phyloP scores from a whole-genome alignment of 768 basidiomycete species.

The Rhodosporidiobolus odoratus region DNA sequence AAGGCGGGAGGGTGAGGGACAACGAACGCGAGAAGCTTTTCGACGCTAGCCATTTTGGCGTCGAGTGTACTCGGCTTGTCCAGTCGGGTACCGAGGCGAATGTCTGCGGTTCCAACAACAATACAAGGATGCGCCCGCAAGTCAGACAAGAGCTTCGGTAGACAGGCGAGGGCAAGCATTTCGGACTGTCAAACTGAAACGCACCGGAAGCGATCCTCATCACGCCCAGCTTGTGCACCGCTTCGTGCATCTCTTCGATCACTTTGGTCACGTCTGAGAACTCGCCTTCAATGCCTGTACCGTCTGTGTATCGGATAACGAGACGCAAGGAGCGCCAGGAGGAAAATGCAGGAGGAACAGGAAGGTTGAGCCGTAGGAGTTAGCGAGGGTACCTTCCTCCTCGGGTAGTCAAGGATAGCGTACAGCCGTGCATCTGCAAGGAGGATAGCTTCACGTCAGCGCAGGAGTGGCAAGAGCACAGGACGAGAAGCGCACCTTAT shows the following conservation, averaged over 20 bases:
- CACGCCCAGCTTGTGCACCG: constrained; percentile 61
- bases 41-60: constrained; percentile 71
- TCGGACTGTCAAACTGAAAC: background rate
- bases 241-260: constrained; percentile 85
- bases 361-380: no score
- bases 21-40: constrained; percentile 58
- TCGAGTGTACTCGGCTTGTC: constrained; percentile 62
- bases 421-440: constrained; percentile 12
- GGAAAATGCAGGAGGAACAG: background rate
- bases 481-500: constrained; percentile 55
- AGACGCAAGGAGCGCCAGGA: background rate
- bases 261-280: constrained; percentile 78
- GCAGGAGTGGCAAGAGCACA: no score
- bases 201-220: constrained; percentile 14
- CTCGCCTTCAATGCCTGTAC: constrained; percentile 86
- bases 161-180: background rate
- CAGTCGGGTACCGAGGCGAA: constrained; percentile 85
- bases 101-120: constrained; percentile 76
- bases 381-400: no score
- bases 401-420: background rate
- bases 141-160: background rate
- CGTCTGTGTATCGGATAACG: constrained; percentile 54
- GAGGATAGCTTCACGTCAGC: background rate
- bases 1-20: background rate
- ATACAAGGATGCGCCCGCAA: constrained; percentile 44